These are phyloP conservation scores for Exophiala bonariae DNA, from an alignment of 2,329 filamentous ascomycete species.

Conservation along the genomic window DNA sequence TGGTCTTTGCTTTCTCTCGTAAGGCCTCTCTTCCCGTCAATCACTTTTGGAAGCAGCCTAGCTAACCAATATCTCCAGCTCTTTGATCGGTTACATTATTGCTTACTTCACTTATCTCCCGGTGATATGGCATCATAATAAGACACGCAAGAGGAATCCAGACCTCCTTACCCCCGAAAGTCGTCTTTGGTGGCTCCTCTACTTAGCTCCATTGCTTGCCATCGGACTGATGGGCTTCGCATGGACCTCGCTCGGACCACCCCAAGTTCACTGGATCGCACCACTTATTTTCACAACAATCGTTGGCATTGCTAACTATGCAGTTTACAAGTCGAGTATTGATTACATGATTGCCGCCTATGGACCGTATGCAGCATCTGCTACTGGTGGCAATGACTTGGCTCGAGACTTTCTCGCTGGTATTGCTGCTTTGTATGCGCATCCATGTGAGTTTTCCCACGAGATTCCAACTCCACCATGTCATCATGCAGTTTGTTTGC, in stretches of 20 bases:
- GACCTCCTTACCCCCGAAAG: constrained; percentile 62
- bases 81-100: constrained; percentile 58
- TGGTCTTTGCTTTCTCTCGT: constrained; percentile 56
- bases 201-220: constrained; percentile 27
- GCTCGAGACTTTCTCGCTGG: constrained; percentile 65
- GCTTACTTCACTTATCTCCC: constrained; percentile 58
- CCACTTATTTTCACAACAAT: constrained; percentile 60
- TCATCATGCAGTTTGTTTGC: not conserved
- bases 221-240: constrained; percentile 63
- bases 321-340: constrained; percentile 40
- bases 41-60: not conserved
- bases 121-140: constrained; percentile 48
- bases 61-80: constrained; percentile 28
- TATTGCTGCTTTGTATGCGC: constrained; percentile 59
- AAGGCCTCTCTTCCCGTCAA: constrained; percentile 19
- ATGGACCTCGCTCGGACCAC: constrained; percentile 58
- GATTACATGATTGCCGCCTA: constrained; percentile 70
- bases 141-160: constrained; percentile 39
- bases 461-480: no score
- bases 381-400: constrained; percentile 66
- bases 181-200: constrained; percentile 60
- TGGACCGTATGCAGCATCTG: constrained; percentile 63
- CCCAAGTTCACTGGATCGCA: constrained; percentile 57
- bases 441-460: constrained; percentile 43
- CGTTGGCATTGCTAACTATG: constrained; percentile 62